Evolutionary conservation across 805 yeast species (phyloP), one percentile per base, ranked within the genome.

Genomic region (Candida wancherniae): DNA sequence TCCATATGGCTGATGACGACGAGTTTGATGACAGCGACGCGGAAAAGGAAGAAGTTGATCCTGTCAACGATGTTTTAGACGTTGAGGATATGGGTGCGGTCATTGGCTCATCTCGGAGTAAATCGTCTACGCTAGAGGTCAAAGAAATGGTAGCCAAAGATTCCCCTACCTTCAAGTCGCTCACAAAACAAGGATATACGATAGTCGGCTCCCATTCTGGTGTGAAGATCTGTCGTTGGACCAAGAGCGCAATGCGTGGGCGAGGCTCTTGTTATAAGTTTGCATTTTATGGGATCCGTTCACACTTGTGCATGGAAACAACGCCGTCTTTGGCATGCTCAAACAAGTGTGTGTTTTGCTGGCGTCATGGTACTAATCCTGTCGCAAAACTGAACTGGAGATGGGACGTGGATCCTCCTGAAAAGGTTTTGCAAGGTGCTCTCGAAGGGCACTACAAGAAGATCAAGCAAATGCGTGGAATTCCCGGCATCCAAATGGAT

Each of bases 341-440:
- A 4, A 87, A 87, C 53, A 87, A 87, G 55, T 87, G 97, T 70
- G 96, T 88, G 4, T 87, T 87, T 52, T 87, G 97, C 61, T 87
- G 97, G 97, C 74, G 97, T 55, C 97, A 87, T 57, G 97, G 97
- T 28, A 87, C 96, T 2, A 88, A 87, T 51, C 97, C 97, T 0
- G 96, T 88, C 2, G 95, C 95, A 11, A 87, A 94, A 17, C 80
- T 81, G 38, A 65, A 63, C 40, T 87, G 97, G 97, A 68, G 96
- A 49, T 87, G 97, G 97, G 90, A 86, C 49, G 84, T 86, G 9
- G 96, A 87, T 56, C 79, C 81, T 13, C 96, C 97, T 0, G 88
- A 84, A 45, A 78, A 67, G 38, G 84, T 87, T 29, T 53, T 87
- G 34, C 75, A 83, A 26, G 95, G 95, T 17, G 96, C 96, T 0